Base-by-base conservation (phyloP, 2,329 filamentous ascomycete genomes). In the Ploettnerulaceae sp. region DNA sequence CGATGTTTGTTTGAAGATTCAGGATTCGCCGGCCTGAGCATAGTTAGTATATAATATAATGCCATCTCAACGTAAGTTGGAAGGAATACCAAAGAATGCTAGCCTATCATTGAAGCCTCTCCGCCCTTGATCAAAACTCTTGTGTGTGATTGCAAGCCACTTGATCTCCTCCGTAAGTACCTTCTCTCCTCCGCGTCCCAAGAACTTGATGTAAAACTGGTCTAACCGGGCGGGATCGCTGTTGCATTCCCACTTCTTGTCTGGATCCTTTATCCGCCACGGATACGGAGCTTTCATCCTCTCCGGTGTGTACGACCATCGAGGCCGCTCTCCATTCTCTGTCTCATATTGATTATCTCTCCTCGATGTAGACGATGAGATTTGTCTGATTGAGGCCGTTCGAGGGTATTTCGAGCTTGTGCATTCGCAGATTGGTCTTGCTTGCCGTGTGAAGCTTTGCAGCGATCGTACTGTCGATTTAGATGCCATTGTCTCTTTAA, bases 61-160 rank as follows among this genome's bases (percentile, higher is more conserved):
- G 9, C n/a, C 28, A 15, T 7, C 20, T n/a, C n/a, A n/a, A n/a
- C n/a, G n/a, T n/a, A n/a, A n/a, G 20, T 15, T 12, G 9, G 17
- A 21, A 45, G 15, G 62, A 71, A 49, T 77, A 94, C 89, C 91
- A 44, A 95, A 72, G 62, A 87, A 89, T n/a, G 89, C 87, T 67
- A 98, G 72, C 53, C 88, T 80, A 62, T 96, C 91, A 66, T 98
- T 98, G 71, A 91, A 95, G 1, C 91, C 91, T 73, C 90, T 83
- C 62, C 89, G 76, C 42, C 90, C 93, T 64, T 97, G 89, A 65
- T 98, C 91, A 63, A 95, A 97, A 69, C 89, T 96, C 78, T 97
- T 97, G 68, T 97, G 93, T 56, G 93, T 98, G 46, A 98, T 80
- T 22, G 90, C 90, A 61, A 97, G 72, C 93, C 93, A 98, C 71